Base-by-base conservation (phyloP, 805 yeast species). In the Sugiyamaella boreocaroliniensis region DNA sequence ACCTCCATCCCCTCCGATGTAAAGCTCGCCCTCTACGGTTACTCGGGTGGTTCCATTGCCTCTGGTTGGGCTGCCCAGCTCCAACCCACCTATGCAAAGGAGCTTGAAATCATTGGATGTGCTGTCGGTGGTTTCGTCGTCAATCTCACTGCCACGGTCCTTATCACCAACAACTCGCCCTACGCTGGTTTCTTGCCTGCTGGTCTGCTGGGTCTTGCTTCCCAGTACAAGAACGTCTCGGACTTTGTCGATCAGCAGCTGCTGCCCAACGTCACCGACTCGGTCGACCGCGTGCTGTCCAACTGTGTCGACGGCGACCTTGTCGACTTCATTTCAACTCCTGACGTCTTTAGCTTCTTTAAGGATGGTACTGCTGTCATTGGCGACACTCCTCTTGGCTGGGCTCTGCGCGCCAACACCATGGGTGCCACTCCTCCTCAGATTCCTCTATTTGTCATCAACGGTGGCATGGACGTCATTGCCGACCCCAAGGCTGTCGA, bases 11-110 rank as follows among this genome's bases (percentile, higher is more conserved):
- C 49, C 18, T 14, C 32, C 15, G 55, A 56, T 29, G 50, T 55
- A 16, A 40, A 26, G 41, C 87, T 86, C 61, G 96, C 95, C 14
- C 86, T 88, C 40, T 93, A 95, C 92, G 76, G 95, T 9, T 82
- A 82, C 63, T 80, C 80, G 53, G 89, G 84, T 57, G 76, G 80
- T 60, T 82, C 78, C 66, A 81, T 92, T 62, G 76, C 90, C 61
- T 86, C 89, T 19, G 96, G 95, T 10, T 61, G 64, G 63, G 65
- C 66, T 18, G 59, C 64, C 14, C 60, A 61, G 53, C 53, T 61
- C 29, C 63, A 58, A 49, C 57, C 58, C 12, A 29, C 45, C 15
- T 63, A 63, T 40, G 66, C 65, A 1, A 63, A 64, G 2, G 63
- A 63, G 14, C 52, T 63, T 20, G 53, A 55, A 42, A 52, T 65